Evolutionary conservation across 208 protist species (phyloP), one percentile per base, ranked within the genome.

Genomic region (Naegleria fowleri): DNA sequence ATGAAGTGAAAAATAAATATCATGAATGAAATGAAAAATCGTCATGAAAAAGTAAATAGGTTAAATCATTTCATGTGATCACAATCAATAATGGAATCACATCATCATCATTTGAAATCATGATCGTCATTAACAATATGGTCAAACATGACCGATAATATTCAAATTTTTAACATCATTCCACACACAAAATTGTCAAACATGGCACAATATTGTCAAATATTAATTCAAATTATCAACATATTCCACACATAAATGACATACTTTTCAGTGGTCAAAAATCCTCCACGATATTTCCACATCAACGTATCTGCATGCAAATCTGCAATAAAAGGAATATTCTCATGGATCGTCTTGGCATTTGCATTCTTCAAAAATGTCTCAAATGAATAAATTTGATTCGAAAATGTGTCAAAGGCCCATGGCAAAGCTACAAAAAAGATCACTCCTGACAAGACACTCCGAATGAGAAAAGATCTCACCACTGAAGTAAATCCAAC

Each of bases 291-390:
- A 48, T 43, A 2, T 36, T 22, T 40, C 83, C 83, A 86, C 40
- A 86, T 48, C 15, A 86, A 86, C 29, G 83, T 43, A 86, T 86
- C 83, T 16, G 83, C 29, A 43, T 86, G 83, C 2, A 86, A 43
- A 86, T 86, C 83, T 19, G 83, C 33, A 86, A 86, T 48, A 16
- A 86, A 86, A 48, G 40, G 40, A 43, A 86, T 39, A 25, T 86
- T 39, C 16, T 43, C 0, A 86, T 86, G 83, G 4, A 86, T 39
- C 4, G 39, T 16, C 41, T 48, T 9, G 39, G 83, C 29, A 19
- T 48, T 19, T 4, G 11, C 19, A 67, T 67, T 67, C 22, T 67
- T 29, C 55, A 67, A 58, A 58, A 58, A 15, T 67, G 22, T 29
- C 6, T 29, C 11, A 67, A 3, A 19, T 36, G 7, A 5, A 22